Evolutionary conservation across 352 stramenopile species (phyloP), one percentile per base, ranked within the genome.

Genomic region (Pythium pyrilobum): DNA sequence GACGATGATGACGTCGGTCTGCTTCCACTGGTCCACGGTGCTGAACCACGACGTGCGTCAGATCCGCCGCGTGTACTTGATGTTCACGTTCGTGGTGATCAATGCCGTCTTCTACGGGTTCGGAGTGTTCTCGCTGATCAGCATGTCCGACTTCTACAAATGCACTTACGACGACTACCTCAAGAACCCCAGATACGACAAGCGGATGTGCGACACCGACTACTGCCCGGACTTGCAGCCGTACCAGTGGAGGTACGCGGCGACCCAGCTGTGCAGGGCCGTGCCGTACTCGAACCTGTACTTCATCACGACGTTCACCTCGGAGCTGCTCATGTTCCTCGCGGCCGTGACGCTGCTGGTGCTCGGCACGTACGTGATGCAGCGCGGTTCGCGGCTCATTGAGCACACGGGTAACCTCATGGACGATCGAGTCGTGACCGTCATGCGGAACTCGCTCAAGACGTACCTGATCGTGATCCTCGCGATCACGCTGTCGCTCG

Each of bases 151-250:
- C 46, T 81, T 94, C 40, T 85, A 86, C 74, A 91, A 91, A 59
- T 94, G 84, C 62, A 70, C 84, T 21, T 94, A 94, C 63, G 74
- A 90, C 45, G 84, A 94, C 52, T 94, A 94, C 66, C 64, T 94
- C 18, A 88, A 86, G 67, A 94, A 94, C 56, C 80, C 78, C 7
- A 74, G 77, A 32, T 90, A 90, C 62, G 74, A 52, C 29, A 71
- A 77, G 51, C 75, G 72, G 6, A 48, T 89, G 50, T 91, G 78
- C 38, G 74, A 83, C 20, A 69, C 72, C 21, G 80, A 91, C 62
- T 91, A 87, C 46, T 90, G 78, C 28, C 82, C 80, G 0, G 82
- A 93, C 54, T 57, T 94, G 34, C 81, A 94, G 60, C 84, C 84
- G 20, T 74, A 52, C 24, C 81, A 92, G 56, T 94, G 84, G 84